Evolutionary conservation across 257 asterid species (phyloP).

Genomic region (Verbena officinalis): DNA sequence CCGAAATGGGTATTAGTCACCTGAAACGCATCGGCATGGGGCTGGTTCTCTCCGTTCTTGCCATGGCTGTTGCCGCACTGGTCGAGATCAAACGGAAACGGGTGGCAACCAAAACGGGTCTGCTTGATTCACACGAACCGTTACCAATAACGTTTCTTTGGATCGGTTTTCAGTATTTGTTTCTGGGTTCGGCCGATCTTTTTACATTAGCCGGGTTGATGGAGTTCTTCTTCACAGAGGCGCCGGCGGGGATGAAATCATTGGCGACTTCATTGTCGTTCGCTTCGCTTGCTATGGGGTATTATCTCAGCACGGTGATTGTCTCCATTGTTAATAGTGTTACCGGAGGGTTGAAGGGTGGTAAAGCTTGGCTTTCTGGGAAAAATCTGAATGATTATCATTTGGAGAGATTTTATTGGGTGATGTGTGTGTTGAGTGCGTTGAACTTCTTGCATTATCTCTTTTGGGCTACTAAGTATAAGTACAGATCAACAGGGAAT

Average conservation of each 20-base stretch:
- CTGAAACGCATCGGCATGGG: constrained; percentile 83
- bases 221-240: constrained; percentile 96
- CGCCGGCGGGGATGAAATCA: constrained; percentile 81
- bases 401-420: constrained; percentile 83
- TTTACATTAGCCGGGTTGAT: constrained; percentile 82
- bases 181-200: constrained; percentile 91
- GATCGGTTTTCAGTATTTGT: constrained; percentile 83
- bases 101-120: constrained; percentile 41
- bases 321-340: constrained; percentile 70
- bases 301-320: constrained; percentile 72
- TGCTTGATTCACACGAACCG: constrained; percentile 48
- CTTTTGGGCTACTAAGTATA: constrained; percentile 78
- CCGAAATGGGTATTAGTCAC: constrained; percentile 76
- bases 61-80: constrained; percentile 79
- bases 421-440: constrained; percentile 77
- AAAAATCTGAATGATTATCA: constrained; percentile 60
- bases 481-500: constrained; percentile 46
- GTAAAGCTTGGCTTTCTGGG: constrained; percentile 73
- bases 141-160: constrained; percentile 77
- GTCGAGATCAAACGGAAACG: constrained; percentile 77
- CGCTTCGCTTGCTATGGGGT: constrained; percentile 90
- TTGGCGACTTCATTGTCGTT: constrained; percentile 83
- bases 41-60: constrained; percentile 59
- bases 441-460: constrained; percentile 80
- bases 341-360: constrained; percentile 50